Conservation (phyloP, 345 rosid genomes). For the Adansonia digitata region DNA sequence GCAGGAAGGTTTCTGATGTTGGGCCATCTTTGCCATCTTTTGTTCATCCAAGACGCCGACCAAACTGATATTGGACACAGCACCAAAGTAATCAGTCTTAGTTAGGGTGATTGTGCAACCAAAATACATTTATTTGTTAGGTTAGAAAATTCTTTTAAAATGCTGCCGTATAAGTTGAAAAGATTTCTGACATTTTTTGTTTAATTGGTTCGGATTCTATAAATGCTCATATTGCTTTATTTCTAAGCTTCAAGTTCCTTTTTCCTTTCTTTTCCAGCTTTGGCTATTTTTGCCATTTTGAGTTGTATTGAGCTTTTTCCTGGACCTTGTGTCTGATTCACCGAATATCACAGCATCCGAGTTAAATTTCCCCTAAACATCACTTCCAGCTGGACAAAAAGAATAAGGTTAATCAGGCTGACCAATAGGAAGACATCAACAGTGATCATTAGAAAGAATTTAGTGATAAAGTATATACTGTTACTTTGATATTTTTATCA, state of each 20-base stretch:
- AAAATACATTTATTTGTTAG: constrained; percentile 22
- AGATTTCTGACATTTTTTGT: not conserved
- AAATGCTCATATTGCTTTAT: not conserved
- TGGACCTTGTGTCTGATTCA: no score
- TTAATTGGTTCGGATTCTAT: not conserved
- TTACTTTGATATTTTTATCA: no score
- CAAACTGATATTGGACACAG: constrained; percentile 13
- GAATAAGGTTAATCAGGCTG: no score
- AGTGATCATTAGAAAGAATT: no score
- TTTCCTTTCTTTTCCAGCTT: no score
- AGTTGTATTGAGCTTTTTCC: no score
- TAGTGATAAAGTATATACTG: no score
- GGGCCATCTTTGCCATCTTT: constrained; percentile 36
- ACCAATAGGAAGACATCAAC: no score
- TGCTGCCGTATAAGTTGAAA: not conserved
- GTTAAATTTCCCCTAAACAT: no score
- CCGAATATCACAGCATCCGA: no score
- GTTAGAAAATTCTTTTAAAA: not conserved
- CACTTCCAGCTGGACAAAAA: no score
- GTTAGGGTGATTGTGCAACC: constrained; percentile 4
- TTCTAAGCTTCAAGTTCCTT: not conserved
- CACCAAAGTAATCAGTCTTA: not conserved
- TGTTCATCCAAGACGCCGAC: constrained; percentile 30
- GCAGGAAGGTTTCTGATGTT: constrained; percentile 26
- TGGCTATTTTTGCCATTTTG: not conserved